Evolutionary conservation across 2,329 filamentous ascomycete species (phyloP), one percentile per base, ranked within the genome.

Genomic region (Byssothecium circinans): DNA sequence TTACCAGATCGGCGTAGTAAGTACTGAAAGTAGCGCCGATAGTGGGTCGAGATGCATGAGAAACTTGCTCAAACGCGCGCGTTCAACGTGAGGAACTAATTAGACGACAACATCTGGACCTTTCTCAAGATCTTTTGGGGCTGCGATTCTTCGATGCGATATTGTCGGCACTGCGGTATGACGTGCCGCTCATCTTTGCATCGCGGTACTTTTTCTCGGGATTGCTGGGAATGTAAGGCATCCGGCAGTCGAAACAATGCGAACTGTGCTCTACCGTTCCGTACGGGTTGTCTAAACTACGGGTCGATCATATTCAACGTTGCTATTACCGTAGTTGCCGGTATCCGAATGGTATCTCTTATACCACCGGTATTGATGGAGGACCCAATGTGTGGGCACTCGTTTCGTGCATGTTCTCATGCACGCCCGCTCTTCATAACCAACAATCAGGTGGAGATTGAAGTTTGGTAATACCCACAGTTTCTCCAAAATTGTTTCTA

Each of bases 41-140:
- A 34, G 32, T 36, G 43, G 35, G 27, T 34, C 29, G 10, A 11
- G 4, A 29, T 36, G 36, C 37, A 36, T 41, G 25, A 27, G 43
- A 40, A 45, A 45, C 34, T 34, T 45, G 42, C 42, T 41, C 43
- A 46, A 46, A 46, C 43, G 18, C 20, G 36, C 43, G 36, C 36
- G 30, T 8, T 27, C 4, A 41, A 17, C n/a, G 12, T 23, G 5
- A n/a, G 22, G 35, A 22, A 38, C 18, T n/a, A n/a, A n/a, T n/a
- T 14, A 12, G 14, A n/a, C 29, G 12, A 8, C 29, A n/a, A 32
- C 14, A 32, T 32, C 12, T 12, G 14, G 12, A 14, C 29, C 29
- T 32, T 32, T 32, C 29, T 32, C n/a, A 32, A 32, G 4, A 32
- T 32, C 4, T 32, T 32, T 5, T 32, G 29, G 8, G 6, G 29